Base-by-base conservation (phyloP, 805 yeast genomes). In the Candida sithepensis region DNA sequence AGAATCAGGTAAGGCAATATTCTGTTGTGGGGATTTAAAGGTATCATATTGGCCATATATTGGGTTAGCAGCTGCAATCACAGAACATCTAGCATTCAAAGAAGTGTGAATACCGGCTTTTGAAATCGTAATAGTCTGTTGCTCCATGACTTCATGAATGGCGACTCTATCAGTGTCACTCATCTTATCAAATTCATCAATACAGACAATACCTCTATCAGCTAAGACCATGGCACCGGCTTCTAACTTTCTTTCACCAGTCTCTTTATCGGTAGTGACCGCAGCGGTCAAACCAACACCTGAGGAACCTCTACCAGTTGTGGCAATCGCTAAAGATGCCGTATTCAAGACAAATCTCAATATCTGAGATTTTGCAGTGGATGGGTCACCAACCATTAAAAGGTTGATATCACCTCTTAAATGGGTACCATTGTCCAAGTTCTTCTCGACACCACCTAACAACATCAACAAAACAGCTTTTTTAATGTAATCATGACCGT, bases 241-340 rank as follows among this genome's bases (percentile, higher is more conserved):
- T 70, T 94, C 99, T 55, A 94, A 73, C 58, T 96, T 79, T 60
- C 97, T 78, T 70, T 94, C 99, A 50, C 98, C 98, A 0, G 99
- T 94, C 67, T 94, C 99, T 60, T 84, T 85, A 68, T 94, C 99
- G 1, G 91, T 79, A 6, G 97, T 91, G 2, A 94, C 99, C 1
- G 99, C 99, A 18, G 99, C 99, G 0, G 99, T 94, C 61, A 94
- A 78, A 88, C 99, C 99, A 40, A 94, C 99, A 67, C 99, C 99
- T 1, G 98, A 91, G n/a, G 98, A 92, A 53, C 99, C 99, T 67
- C 96, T 83, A 73, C 99, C 99, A 0, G 99, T 94, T 1, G 99
- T 94, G 23, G 98, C 97, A 57, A 94, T 90, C 3, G 98, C 98
- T 57, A 94, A 73, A 1, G 96, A 75, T 1, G 99, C 99, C 1